Base-by-base conservation (phyloP, 2,329 filamentous ascomycete species). In the Penicillium palitans region DNA sequence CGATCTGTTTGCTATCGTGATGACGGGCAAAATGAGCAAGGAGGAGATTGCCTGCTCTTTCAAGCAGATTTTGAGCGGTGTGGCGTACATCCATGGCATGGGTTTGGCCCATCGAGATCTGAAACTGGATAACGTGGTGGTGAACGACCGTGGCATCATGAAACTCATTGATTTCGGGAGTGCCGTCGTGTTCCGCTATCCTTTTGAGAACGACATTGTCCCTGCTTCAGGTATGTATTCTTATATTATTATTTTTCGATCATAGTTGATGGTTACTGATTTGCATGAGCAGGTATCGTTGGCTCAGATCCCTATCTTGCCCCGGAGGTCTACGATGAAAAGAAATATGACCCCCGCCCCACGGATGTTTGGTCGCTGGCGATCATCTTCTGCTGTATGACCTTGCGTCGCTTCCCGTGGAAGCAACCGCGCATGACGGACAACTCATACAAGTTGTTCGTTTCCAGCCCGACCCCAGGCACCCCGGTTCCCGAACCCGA, bases 331-430 rank as follows among this genome's bases (percentile, higher is more conserved):
- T 98, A 98, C 70, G 93, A 97, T 64, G 86, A 93, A 61, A 87
- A 89, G 64, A 93, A 92, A 71, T 99, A 99, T 73, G 93, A 99
- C 70, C 92, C 95, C 1, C 90, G 93, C 61, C 91, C 92, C 7
- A 91, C 93, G 1, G 95, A 99, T 77, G 92, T 99, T 59, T 99
- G 95, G 95, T 99, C 95, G 12, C 81, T 99, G 59, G 95, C 93
- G 19, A 99, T 99, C 67, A 98, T 99, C 55, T 99, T 93, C 78
- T 98, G 95, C 77, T 99, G 95, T 80, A 99, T 99, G 95, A 95
- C 91, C 6, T 81, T 99, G 42, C 85, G 95, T 24, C 83, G 95
- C 37, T 99, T 99, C 71, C 95, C 95, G 0, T 99, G 95, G 95
- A 99, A 99, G 78, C 87, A 96, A 37, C 95, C 95, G 5, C 87